phyloP scores from a whole-genome alignment of 192 early-diverging fungal species.

The Entomortierella beljakovae region DNA sequence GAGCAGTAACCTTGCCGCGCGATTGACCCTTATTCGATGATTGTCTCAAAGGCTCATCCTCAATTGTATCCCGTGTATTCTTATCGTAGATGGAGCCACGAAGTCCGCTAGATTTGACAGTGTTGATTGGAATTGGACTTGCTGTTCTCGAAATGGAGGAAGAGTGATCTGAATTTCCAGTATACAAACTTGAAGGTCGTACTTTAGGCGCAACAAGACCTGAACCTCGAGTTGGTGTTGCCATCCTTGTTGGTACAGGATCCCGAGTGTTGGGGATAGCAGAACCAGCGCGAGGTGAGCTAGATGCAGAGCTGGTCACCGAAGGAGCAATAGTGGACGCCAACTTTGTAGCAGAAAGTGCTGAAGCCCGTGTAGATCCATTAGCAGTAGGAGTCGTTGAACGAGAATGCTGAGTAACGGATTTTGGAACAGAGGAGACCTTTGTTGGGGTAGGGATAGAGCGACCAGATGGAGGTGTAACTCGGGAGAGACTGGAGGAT shows the following conservation, averaged over 20 bases:
- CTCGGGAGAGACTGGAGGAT: conserved; percentile 2
- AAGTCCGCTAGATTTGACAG: conserved; percentile 4
- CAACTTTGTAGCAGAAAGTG: neutral
- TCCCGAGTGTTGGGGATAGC: neutral
- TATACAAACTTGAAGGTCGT: neutral
- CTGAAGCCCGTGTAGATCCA: neutral
- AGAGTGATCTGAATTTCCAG: neutral
- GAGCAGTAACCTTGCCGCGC: neutral
- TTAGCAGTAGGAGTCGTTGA: neutral
- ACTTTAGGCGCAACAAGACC: neutral
- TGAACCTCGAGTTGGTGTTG: conserved; percentile 7
- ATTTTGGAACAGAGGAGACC: neutral
- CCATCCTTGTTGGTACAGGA: neutral
- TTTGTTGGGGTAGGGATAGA: conserved; percentile 9
- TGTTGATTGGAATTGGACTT: conserved; percentile 3
- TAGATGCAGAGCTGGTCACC: neutral
- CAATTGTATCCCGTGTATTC: neutral
- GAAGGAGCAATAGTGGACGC: neutral
- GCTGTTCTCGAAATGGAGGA: conserved; percentile 1
- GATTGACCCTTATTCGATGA: neutral
- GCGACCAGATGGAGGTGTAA: neutral
- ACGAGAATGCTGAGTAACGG: neutral
- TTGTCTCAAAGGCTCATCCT: conserved; percentile 7
- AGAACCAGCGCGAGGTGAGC: conserved; percentile 5
- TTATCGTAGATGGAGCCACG: conserved; percentile 19